Conservation (phyloP, 1,284 basidiomycete species). For the Trametes polyzona region DNA sequence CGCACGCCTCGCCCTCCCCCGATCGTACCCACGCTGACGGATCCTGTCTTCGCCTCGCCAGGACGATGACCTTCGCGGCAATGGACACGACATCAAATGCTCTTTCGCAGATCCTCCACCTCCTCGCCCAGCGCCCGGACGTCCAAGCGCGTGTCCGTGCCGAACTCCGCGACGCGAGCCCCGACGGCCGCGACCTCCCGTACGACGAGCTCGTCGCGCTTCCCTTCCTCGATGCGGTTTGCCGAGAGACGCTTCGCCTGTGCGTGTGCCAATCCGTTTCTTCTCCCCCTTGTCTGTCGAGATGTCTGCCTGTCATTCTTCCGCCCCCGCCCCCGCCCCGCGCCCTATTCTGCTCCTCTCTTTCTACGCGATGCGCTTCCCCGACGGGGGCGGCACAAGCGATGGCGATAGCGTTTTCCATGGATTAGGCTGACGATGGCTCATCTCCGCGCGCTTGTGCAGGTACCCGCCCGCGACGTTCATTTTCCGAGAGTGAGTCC, state of each 20-base stretch:
- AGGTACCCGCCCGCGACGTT: slow-evolving; percentile 26
- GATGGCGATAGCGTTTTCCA: no score
- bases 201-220: slow-evolving; percentile 38
- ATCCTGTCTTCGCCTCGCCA: slow-evolving; percentile 12
- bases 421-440: neutral
- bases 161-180: slow-evolving; percentile 30
- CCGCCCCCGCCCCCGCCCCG: neutral
- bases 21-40: slow-evolving; percentile 1
- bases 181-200: slow-evolving; percentile 28
- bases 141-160: slow-evolving; percentile 28
- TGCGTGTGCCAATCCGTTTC: no score
- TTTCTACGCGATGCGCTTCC: no score
- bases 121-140: slow-evolving; percentile 30
- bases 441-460: slow-evolving; percentile 3
- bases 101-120: slow-evolving; percentile 34
- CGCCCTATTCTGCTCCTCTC: no score
- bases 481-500: slow-evolving; percentile 28
- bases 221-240: slow-evolving; percentile 40
- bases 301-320: no score
- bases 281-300: no score
- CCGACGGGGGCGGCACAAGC: no score
- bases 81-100: slow-evolving; percentile 37
- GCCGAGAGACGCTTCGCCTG: slow-evolving; percentile 39
- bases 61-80: slow-evolving; percentile 35
- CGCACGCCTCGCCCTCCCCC: neutral